A percentile compares a stretch with the other conserved stretches of the same genome.
Conservation (phyloP, 2,329 filamentous ascomycete genomes). For the Ophiostoma ips region DNA sequence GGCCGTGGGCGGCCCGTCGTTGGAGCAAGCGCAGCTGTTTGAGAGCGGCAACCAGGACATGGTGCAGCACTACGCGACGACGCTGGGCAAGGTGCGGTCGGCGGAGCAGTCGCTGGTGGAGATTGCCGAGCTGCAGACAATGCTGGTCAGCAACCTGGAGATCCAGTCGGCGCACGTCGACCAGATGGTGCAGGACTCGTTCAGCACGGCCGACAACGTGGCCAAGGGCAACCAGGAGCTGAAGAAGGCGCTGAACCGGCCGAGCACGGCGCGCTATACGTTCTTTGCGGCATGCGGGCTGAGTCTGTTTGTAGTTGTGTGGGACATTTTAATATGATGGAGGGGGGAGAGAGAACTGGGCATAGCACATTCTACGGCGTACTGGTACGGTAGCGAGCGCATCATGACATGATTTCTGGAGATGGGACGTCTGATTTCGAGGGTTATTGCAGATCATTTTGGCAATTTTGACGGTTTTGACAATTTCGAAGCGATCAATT, state of each 20-base stretch:
- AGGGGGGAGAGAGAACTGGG: background rate
- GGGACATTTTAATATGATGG: conserved; percentile 53
- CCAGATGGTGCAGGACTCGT: conserved; percentile 72
- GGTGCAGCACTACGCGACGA: conserved; percentile 85
- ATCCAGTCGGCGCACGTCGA: conserved; percentile 82
- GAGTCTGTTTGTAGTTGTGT: conserved; percentile 59
- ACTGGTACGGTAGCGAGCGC: background rate
- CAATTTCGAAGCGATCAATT: too few relatives aligned
- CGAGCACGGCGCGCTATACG: conserved; percentile 61
- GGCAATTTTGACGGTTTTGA: too few relatives aligned
- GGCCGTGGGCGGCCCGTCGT: conserved; percentile 43
- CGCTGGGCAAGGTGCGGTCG: conserved; percentile 87
- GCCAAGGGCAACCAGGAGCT: conserved; percentile 82
- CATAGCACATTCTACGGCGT: background rate
- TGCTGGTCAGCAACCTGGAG: conserved; percentile 72
- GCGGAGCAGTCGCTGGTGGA: conserved; percentile 85
- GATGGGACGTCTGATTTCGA: too few relatives aligned
- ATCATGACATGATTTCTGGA: background rate
- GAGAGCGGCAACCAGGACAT: conserved; percentile 86
- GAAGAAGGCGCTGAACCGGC: conserved; percentile 61
- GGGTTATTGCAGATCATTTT: too few relatives aligned
- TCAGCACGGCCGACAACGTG: conserved; percentile 69
- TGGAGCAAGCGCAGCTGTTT: conserved; percentile 82
- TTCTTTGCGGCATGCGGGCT: conserved; percentile 69
- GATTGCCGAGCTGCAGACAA: conserved; percentile 82